A percentile compares a stretch with the other conserved stretches of the same genome.
These are phyloP conservation scores for Vararia minispora DNA, from an alignment of 768 basidiomycete genomes.

Conservation along the genomic window DNA sequence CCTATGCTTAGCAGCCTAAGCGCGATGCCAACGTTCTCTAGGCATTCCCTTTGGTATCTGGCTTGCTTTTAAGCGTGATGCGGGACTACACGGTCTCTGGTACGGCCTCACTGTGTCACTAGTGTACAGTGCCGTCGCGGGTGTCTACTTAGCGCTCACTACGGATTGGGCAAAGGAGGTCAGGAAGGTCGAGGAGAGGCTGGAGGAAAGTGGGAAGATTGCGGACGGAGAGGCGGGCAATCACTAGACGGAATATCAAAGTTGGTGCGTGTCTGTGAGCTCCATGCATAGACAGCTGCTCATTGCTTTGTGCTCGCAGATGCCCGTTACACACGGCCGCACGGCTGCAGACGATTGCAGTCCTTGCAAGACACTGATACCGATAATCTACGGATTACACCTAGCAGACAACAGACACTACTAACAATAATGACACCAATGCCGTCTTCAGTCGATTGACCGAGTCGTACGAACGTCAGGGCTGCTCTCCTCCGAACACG, in stretches of 20 bases:
- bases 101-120: slow-evolving; percentile 66
- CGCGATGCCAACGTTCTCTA: slow-evolving; percentile 3
- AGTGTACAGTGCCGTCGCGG: slow-evolving; percentile 42
- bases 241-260: slow-evolving; percentile 7
- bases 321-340: too few relatives aligned
- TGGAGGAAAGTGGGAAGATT: slow-evolving; percentile 39
- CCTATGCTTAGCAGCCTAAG: neutral
- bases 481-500: too few relatives aligned
- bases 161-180: slow-evolving; percentile 69
- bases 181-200: slow-evolving; percentile 40
- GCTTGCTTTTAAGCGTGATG: slow-evolving; percentile 51
- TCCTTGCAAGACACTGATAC: too few relatives aligned
- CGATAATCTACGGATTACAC: too few relatives aligned
- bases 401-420: too few relatives aligned
- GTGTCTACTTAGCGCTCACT: slow-evolving; percentile 39
- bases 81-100: slow-evolving; percentile 73
- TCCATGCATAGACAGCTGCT: too few relatives aligned
- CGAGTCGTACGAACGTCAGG: too few relatives aligned
- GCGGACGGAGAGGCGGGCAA: slow-evolving; percentile 2
- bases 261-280: neutral
- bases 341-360: too few relatives aligned
- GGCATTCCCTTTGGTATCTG: slow-evolving; percentile 78
- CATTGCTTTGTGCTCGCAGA: too few relatives aligned
- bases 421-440: too few relatives aligned
- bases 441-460: too few relatives aligned